Evolutionary conservation across 2,329 filamentous ascomycete genomes (phyloP).

Genomic region (Fusarium camptoceras): DNA sequence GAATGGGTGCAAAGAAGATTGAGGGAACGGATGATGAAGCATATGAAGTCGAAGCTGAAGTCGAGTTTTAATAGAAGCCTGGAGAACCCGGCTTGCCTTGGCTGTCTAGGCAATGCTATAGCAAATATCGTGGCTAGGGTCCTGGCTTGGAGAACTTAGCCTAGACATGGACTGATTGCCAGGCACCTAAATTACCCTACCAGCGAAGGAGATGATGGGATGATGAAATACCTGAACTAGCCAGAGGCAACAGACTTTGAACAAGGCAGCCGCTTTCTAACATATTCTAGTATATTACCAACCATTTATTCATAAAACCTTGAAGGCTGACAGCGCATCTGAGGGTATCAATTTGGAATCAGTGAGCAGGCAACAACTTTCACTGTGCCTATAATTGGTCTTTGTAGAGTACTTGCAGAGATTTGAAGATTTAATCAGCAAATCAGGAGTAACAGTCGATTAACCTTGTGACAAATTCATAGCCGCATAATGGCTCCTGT

Average conservation of each 20-base stretch:
- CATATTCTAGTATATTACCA: slow-evolving; percentile 3
- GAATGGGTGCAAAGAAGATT: slow-evolving; percentile 83
- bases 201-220: background rate
- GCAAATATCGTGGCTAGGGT: background rate
- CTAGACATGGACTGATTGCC: background rate
- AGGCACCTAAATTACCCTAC: slow-evolving; percentile 1
- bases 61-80: slow-evolving; percentile 52
- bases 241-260: background rate
- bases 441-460: background rate
- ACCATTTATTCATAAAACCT: background rate
- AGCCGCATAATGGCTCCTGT: background rate
- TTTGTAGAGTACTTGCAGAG: background rate
- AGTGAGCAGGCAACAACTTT: background rate
- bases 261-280: slow-evolving; percentile 2
- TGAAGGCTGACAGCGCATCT: background rate
- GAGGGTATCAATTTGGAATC: background rate
- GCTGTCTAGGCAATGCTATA: background rate
- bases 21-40: slow-evolving; percentile 64
- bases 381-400: too few species aligned
- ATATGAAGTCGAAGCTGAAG: slow-evolving; percentile 66
- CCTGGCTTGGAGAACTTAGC: background rate
- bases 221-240: background rate
- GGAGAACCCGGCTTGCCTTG: background rate
- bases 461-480: background rate
- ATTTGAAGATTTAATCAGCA: background rate